Conservation (phyloP, 2,329 filamentous ascomycete species). For the Clonostachys chloroleuca region DNA sequence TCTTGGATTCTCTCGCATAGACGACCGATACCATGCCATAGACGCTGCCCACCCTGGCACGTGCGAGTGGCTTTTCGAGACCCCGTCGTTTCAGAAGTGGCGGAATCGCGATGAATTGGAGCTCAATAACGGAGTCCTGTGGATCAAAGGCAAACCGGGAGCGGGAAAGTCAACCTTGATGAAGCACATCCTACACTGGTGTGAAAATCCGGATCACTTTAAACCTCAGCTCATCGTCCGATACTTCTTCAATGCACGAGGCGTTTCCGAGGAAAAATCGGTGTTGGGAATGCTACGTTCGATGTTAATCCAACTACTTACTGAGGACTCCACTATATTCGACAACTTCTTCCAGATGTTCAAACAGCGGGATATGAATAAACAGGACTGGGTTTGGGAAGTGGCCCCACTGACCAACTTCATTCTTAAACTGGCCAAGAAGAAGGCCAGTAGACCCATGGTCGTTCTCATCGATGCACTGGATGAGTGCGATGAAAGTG, state of each 20-base stretch:
- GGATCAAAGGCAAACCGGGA: slow-evolving; percentile 4
- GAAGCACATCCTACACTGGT: slow-evolving; percentile 1
- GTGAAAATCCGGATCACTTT: slow-evolving; percentile 3
- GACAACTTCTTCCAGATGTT: slow-evolving; percentile 13
- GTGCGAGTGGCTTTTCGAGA: slow-evolving; percentile 9
- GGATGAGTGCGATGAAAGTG: slow-evolving; percentile 39
- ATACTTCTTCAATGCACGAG: slow-evolving; percentile 49
- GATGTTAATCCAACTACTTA: slow-evolving; percentile 35
- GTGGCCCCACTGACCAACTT: neutral
- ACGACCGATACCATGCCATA: slow-evolving; percentile 3
- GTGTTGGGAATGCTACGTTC: slow-evolving; percentile 43
- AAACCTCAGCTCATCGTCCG: slow-evolving; percentile 14
- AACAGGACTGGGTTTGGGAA: neutral
- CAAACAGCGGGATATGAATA: slow-evolving; percentile 16
- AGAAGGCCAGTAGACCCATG: neutral
- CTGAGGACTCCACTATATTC: slow-evolving; percentile 8
- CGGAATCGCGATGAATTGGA: neutral
- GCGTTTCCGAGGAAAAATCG: slow-evolving; percentile 35
- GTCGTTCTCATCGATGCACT: slow-evolving; percentile 29
- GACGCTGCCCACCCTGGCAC: slow-evolving; percentile 6
- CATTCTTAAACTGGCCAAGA: neutral
- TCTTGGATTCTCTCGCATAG: neutral
- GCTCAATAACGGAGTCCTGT: slow-evolving; percentile 1
- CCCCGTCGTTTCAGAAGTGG: slow-evolving; percentile 1
- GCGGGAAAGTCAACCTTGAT: slow-evolving; percentile 6